Base-by-base conservation (phyloP, 2,329 filamentous ascomycete species). In the Tolypocladium endophyticum region DNA sequence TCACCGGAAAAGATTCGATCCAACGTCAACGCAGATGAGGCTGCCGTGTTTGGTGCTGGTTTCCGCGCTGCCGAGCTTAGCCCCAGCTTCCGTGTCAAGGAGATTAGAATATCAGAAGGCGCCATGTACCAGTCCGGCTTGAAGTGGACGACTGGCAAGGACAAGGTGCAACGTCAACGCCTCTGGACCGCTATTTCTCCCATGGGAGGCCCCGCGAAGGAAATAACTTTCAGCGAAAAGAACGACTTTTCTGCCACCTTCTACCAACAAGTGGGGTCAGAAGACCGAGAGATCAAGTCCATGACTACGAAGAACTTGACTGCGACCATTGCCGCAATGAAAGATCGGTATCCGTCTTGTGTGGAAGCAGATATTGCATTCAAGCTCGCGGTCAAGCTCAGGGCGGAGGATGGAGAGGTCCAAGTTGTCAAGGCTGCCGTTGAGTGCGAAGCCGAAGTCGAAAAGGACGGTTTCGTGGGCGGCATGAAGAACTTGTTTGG, bases 1-100 rank as follows among this genome's bases (percentile, higher is more conserved):
- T 83, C 81, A 23, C 75, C 86, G 9, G 85, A 88, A 57, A 97
- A 96, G 79, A 81, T 99, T 61, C 88, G 92, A 64, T 89, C 87
- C 69, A 99, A 95, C 68, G 94, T 99, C 70, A 99, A 99, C 76
- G 89, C 93, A 14, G 94, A 99, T 69, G 94, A 99, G 76, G 89
- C 94, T 30, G 94, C 94, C 57, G 94, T 96, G 12, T 96, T 97
- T 73, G 94, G 94, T 67, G 93, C 94, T 59, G 92, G 89, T 35
- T 97, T 99, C 81, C 90, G 92, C 70, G 94, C 90, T 57, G 94
- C 94, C 58, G 86, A 90, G 66, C 81, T 99, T 61, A 97, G 91
- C 75, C 92, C 93, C 47, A 93, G 89, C 72, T 99, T 99, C 85
- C 88, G 92, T 62, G 94, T 99, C 71, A 99, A 97, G 81, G 94